phyloP scores from a whole-genome alignment of 192 early-diverging fungal genomes.

The Obelidium mucronatum region DNA sequence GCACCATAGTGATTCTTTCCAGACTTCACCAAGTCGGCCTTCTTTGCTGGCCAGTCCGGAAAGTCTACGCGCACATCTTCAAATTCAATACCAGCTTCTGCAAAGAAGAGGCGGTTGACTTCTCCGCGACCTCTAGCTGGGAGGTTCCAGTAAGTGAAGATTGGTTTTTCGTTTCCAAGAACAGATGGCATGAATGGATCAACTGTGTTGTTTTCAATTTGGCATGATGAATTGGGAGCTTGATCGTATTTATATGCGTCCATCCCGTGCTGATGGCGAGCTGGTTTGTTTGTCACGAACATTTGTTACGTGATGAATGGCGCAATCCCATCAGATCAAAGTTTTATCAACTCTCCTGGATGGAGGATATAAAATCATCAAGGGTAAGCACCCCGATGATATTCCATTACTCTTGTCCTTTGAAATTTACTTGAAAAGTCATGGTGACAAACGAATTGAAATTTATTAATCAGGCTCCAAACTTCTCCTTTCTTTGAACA shows the following conservation, averaged over 20 bases:
- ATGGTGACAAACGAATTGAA: no score
- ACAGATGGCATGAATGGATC: not conserved
- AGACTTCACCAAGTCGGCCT: conserved; percentile 4
- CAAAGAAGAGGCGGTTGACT: conserved; percentile 31
- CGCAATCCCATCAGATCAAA: no score
- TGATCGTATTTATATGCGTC: no score
- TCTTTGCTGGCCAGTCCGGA: conserved; percentile 21
- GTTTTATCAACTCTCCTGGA: not conserved
- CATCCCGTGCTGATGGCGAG: no score
- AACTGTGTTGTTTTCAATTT: not conserved
- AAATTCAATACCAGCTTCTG: conserved; percentile 12
- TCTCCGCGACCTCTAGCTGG: conserved; percentile 23
- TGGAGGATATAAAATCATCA: not conserved
- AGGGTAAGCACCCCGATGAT: not conserved
- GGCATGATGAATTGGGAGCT: not conserved
- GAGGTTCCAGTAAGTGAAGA: conserved; percentile 25
- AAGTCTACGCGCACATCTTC: conserved; percentile 17
- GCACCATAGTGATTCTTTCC: conserved; percentile 11
- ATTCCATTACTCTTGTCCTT: not conserved
- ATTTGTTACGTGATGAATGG: no score
- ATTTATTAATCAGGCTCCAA: no score
- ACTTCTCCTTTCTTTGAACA: no score
- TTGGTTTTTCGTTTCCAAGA: not conserved
- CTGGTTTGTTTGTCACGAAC: no score
- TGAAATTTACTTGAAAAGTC: conserved; percentile 24